Conservation (phyloP, 768 basidiomycete species). For the Phlebiopsis flavidoalba region DNA sequence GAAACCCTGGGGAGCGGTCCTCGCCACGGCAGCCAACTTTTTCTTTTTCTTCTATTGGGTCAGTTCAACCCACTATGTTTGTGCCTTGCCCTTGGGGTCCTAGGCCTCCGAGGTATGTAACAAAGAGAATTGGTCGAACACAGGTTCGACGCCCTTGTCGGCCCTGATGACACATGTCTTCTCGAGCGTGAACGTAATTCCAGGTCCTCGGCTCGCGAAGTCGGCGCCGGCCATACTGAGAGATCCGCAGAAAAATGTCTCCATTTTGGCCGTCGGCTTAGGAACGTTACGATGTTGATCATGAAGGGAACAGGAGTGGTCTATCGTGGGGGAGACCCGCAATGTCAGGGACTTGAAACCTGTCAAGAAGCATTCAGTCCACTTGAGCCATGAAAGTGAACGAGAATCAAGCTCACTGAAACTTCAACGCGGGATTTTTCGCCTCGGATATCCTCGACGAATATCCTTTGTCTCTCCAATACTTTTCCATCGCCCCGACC, state of each 20-base stretch:
- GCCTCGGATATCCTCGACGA: neutral
- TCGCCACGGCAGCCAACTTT: neutral
- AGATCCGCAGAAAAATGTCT: neutral
- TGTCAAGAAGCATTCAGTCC: neutral
- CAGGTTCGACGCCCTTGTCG: neutral
- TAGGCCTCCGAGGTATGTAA: neutral
- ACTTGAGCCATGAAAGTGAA: neutral
- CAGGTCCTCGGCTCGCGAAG: neutral
- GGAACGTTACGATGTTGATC: slow-evolving; percentile 1
- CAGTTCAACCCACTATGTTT: neutral
- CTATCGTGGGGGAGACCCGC: neutral
- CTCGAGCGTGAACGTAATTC: slow-evolving; percentile 7
- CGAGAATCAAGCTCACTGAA: neutral
- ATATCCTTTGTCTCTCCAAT: neutral
- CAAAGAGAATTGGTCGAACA: neutral
- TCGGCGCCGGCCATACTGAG: slow-evolving; percentile 7
- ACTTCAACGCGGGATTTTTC: neutral
- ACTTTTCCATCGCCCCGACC: neutral
- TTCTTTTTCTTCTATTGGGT: slow-evolving; percentile 5
- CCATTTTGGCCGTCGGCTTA: neutral
- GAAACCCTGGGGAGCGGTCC: neutral
- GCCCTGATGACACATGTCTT: neutral
- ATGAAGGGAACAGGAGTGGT: slow-evolving; percentile 7
- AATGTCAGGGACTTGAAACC: neutral
- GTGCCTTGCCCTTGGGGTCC: neutral